Conservation (phyloP, 345 rosid genomes). For the Arabidopsis suecica region DNA sequence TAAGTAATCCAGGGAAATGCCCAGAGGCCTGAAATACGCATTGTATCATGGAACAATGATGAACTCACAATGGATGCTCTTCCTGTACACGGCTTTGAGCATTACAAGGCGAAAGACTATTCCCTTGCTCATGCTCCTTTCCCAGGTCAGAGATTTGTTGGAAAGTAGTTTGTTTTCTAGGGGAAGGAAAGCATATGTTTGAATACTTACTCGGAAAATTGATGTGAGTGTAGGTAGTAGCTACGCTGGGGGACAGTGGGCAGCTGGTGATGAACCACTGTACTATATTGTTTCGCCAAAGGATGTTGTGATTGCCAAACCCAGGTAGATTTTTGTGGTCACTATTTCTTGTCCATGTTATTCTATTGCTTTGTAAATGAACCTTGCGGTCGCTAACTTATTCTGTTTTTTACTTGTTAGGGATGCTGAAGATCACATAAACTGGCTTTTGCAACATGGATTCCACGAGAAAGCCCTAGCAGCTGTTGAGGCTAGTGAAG, state of each 20-base stretch:
- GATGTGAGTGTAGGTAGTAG: constrained; percentile 78
- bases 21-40: constrained; percentile 95
- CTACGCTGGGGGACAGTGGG: constrained; percentile 99
- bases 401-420: constrained; percentile 49
- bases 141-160: constrained; percentile 65
- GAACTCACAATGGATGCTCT: constrained; percentile 98
- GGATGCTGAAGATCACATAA: constrained; percentile 98
- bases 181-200: constrained; percentile 33
- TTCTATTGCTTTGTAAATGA: constrained; percentile 25
- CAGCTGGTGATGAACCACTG: constrained; percentile 96
- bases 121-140: constrained; percentile 97
- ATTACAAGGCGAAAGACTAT: constrained; percentile 96
- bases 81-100: constrained; percentile 97
- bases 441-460: constrained; percentile 99
- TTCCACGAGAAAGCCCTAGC: constrained; percentile 98
- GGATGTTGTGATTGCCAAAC: constrained; percentile 98
- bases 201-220: constrained; percentile 32
- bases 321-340: constrained; percentile 65
- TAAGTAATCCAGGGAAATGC: constrained; percentile 80
- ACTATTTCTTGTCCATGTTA: constrained; percentile 19
- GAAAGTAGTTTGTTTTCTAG: constrained; percentile 25
- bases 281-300: constrained; percentile 96
- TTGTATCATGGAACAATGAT: constrained; percentile 93
- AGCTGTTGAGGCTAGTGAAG: constrained; percentile 97
- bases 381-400: constrained; percentile 5